Percentiles rank a stretch among this genome's conserved stretches.
Conservation (phyloP, 768 basidiomycete genomes). For the Candolleomyces aberdarensis region DNA sequence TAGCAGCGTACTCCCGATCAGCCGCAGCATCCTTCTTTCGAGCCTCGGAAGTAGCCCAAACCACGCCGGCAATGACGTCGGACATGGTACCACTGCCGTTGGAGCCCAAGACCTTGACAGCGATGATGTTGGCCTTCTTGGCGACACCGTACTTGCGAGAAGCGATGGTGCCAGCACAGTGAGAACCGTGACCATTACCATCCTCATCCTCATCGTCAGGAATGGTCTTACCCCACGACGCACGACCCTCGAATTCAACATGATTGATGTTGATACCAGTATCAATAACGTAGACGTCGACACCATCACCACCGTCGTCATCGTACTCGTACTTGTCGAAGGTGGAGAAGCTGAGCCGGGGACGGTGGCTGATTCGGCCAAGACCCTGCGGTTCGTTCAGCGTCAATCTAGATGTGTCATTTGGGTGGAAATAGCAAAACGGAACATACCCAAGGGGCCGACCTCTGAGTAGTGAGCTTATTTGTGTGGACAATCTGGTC, state of each 20-base stretch:
- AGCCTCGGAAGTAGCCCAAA: slow-evolving; percentile 65
- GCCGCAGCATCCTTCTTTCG: slow-evolving; percentile 56
- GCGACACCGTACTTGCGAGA: slow-evolving; percentile 92
- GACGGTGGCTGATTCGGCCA: slow-evolving; percentile 89
- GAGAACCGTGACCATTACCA: slow-evolving; percentile 95
- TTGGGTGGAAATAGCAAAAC: slow-evolving; percentile 4
- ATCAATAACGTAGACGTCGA: slow-evolving; percentile 87
- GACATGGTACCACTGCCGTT: slow-evolving; percentile 94
- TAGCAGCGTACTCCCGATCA: slow-evolving; percentile 61
- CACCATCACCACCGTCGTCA: slow-evolving; percentile 76
- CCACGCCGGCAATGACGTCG: slow-evolving; percentile 87
- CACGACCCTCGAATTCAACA: slow-evolving; percentile 85
- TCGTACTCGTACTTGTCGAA: slow-evolving; percentile 83
- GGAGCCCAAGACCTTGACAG: slow-evolving; percentile 92
- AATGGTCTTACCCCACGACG: slow-evolving; percentile 90
- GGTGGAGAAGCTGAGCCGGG: slow-evolving; percentile 45
- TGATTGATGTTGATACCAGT: slow-evolving; percentile 89
- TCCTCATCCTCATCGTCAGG: slow-evolving; percentile 88
- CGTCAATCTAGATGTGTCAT: background rate
- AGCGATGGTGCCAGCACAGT: slow-evolving; percentile 94
- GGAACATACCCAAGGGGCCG: slow-evolving; percentile 78
- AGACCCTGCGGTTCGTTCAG: slow-evolving; percentile 62
- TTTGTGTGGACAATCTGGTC: slow-evolving; percentile 87
- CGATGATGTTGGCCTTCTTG: slow-evolving; percentile 84
- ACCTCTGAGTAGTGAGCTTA: slow-evolving; percentile 49